Percentiles rank a stretch among this genome's conserved stretches.
phyloP scores from a whole-genome alignment of 495 filamentous ascomycete genomes.

The Poronia punctata region DNA sequence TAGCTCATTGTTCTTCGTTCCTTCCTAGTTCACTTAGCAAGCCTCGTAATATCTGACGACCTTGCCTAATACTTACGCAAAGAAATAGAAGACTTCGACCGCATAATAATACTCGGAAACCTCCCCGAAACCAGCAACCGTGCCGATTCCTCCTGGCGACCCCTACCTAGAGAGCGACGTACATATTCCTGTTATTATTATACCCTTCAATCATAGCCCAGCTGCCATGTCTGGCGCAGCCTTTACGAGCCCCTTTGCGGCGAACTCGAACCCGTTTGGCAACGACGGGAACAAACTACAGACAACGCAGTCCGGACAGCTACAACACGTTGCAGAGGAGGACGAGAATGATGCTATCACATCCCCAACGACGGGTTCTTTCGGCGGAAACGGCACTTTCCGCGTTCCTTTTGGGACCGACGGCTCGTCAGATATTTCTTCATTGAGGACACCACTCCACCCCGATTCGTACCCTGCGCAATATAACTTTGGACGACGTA shows the following conservation, averaged over 20 bases:
- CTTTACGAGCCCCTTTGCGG: constrained; percentile 50
- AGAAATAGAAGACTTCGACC: constrained; percentile 53
- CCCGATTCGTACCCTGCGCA: constrained; percentile 78
- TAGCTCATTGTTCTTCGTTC: not conserved
- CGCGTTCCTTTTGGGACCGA: constrained; percentile 44
- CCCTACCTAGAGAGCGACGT: constrained; percentile 53
- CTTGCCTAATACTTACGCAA: constrained; percentile 41
- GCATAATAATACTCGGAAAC: constrained; percentile 44
- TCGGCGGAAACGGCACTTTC: constrained; percentile 30
- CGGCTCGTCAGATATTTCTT: constrained; percentile 30
- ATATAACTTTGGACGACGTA: constrained; percentile 88
- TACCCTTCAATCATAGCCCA: constrained; percentile 14
- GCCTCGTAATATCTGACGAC: constrained; percentile 10
- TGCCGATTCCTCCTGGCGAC: constrained; percentile 56
- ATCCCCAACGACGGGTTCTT: constrained; percentile 49
- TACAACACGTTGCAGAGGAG: constrained; percentile 51
- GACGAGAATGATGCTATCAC: constrained; percentile 52
- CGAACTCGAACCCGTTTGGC: constrained; percentile 48
- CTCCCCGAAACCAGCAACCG: constrained; percentile 59
- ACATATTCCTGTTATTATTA: constrained; percentile 37
- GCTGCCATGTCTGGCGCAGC: constrained; percentile 42
- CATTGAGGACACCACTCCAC: constrained; percentile 36
- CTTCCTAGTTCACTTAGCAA: too few relatives aligned
- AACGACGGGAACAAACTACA: constrained; percentile 21
- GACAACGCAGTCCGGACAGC: constrained; percentile 21